Conservation (phyloP, 2,329 filamentous ascomycete genomes). For the Drechslerella dactyloides region DNA sequence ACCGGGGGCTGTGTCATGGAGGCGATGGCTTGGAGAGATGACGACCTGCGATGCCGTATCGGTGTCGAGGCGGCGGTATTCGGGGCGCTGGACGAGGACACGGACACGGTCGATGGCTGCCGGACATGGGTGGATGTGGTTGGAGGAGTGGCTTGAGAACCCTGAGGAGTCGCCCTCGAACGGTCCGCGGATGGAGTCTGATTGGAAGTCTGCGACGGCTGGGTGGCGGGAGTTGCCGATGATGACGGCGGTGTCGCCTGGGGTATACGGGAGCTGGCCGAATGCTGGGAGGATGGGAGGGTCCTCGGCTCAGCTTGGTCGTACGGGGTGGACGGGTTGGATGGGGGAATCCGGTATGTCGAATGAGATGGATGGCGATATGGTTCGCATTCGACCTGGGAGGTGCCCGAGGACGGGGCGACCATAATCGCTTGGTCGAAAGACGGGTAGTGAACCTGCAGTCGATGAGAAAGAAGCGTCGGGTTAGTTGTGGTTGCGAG, state of each 20-base stretch:
- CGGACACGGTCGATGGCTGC: constrained; percentile 31
- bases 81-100: constrained; percentile 33
- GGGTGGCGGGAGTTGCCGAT: constrained; percentile 24
- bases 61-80: constrained; percentile 51
- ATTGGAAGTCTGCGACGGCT: constrained; percentile 34
- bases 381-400: constrained; percentile 51
- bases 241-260: constrained; percentile 9
- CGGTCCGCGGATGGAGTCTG: constrained; percentile 31
- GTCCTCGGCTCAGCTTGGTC: constrained; percentile 47
- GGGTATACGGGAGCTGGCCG: constrained; percentile 27
- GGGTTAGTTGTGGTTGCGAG: constrained; percentile 13
- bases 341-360: constrained; percentile 43
- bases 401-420: constrained; percentile 47
- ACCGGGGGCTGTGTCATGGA: constrained; percentile 61
- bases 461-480: constrained; percentile 5
- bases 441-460: constrained; percentile 46
- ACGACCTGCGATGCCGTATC: constrained; percentile 51
- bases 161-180: constrained; percentile 35
- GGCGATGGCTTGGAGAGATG: constrained; percentile 48
- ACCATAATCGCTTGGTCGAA: constrained; percentile 51
- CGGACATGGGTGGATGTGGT: constrained; percentile 33
- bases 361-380: constrained; percentile 44
- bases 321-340: constrained; percentile 45
- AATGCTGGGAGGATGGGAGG: constrained; percentile 33
- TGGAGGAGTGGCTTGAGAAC: constrained; percentile 30